Base-by-base conservation (phyloP, 2,329 filamentous ascomycete genomes). In the Aspergillus vadensis region DNA sequence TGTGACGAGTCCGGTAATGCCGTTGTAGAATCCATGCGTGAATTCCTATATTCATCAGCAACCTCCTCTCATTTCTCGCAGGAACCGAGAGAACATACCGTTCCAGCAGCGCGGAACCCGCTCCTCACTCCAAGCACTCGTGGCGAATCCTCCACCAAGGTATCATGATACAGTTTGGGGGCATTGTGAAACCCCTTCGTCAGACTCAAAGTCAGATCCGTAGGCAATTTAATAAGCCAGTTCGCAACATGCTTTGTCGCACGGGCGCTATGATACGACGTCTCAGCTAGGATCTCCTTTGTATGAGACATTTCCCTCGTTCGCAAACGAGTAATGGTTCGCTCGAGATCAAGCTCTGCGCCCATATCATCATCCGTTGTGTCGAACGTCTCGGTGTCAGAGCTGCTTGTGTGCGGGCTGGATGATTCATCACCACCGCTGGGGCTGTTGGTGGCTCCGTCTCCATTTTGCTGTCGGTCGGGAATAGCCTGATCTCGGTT, bases 101-200 rank as follows among this genome's bases (percentile, higher is more conserved):
- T 92, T 2, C 90, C 86, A 4, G 92, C 93, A 48, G 92, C 88
- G 63, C 83, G 88, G 25, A 97, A 76, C 0, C 93, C 93, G 63
- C 88, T 91, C 55, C 86, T 83, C 53, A 96, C 79, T 55, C 88
- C 89, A 0, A 90, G 92, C 4, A 97, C 90, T 67, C 91, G 91
- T 60, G 92, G 89, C 1, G 85, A 80, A n/a, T 89, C 88, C 8
- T 91, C 84, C 0, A 97, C 87, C 1, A 88, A 93, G 1, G 91
- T 87, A 69, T 96, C 92, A 44, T 92, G 90, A 71, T 97, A 97
- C 1, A 97, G 80, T 66, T 86, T 88, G 0, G 93, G 92, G 5
- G 91, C 89, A 68, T 97, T 97, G 71, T 94, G 89, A 72, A 97
- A 96, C 0, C 93, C 93, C 74, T 90, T 90, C 0, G 92, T 90